These are phyloP conservation scores for Anethum foeniculum DNA, from an alignment of 140 eudicot species.

Conservation along the genomic window DNA sequence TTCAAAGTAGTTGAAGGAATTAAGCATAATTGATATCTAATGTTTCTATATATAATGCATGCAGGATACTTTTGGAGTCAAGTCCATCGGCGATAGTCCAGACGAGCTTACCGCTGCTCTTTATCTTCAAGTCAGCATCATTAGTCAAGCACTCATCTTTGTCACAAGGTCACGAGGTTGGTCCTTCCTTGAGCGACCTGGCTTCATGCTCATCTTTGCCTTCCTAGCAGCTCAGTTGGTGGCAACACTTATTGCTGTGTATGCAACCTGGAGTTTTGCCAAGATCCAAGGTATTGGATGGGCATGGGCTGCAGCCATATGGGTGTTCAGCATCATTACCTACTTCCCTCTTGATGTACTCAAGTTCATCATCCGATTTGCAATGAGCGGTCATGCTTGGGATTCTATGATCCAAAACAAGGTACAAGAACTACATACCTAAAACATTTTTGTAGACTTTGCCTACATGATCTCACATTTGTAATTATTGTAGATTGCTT, in stretches of 20 bases:
- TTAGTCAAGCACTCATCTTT: conserved; percentile 88
- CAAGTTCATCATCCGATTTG: conserved; percentile 6
- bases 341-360: conserved; percentile 6
- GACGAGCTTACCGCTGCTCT: conserved; percentile 70
- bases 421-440: not conserved
- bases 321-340: conserved; percentile 1
- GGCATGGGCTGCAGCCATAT: conserved; percentile 9
- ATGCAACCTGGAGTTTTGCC: conserved; percentile 8
- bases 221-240: conserved; percentile 72
- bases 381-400: conserved; percentile 5
- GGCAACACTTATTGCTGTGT: conserved; percentile 6
- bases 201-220: conserved; percentile 62
- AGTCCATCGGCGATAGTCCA: conserved; percentile 31
- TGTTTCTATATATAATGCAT: not conserved
- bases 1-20: not conserved
- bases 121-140: conserved; percentile 88
- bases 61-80: conserved; percentile 64
- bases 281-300: conserved; percentile 8
- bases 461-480: not conserved
- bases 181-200: conserved; percentile 82
- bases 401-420: not conserved
- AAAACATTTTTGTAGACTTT: not conserved
- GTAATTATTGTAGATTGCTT: not conserved
- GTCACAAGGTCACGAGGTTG: conserved; percentile 83
- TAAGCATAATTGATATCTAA: not conserved